phyloP scores from a whole-genome alignment of 225 moss, liverwort and hornwort species.

The Lunularia cruciata region DNA sequence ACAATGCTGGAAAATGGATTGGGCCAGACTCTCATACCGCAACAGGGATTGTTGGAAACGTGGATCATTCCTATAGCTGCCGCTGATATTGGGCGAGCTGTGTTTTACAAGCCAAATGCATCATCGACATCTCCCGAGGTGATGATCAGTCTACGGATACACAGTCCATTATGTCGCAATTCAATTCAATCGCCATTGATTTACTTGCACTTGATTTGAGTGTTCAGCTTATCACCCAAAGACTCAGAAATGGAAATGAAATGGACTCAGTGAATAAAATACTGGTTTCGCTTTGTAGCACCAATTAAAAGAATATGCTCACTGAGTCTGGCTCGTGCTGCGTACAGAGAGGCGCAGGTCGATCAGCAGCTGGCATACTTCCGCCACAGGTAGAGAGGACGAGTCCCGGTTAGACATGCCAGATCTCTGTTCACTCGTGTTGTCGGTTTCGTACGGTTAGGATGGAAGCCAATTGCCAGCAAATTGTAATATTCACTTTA shows the following conservation, averaged over 20 bases:
- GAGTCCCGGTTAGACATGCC: neutral
- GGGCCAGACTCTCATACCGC: constrained; percentile 30
- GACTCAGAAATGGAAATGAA: no score
- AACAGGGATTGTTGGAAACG: constrained; percentile 35
- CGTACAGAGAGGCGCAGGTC: no score
- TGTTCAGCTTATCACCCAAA: no score
- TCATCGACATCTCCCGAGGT: constrained; percentile 36
- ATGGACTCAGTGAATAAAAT: no score
- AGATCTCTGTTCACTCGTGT: neutral
- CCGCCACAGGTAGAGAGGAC: constrained; percentile 13
- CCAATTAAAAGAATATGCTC: no score
- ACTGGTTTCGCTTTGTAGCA: no score
- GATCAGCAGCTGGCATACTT: neutral
- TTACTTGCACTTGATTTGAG: no score
- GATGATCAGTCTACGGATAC: no score
- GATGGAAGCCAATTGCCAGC: neutral
- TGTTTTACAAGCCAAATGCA: constrained; percentile 29
- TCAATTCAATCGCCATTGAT: no score
- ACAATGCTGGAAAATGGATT: constrained; percentile 30
- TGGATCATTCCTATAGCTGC: constrained; percentile 35
- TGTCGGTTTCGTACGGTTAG: neutral
- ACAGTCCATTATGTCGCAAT: no score
- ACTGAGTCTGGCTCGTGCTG: no score
- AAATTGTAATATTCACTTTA: constrained; percentile 5
- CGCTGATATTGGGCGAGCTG: constrained; percentile 6